These are phyloP conservation scores for Fusarium udum DNA, from an alignment of 2,329 filamentous ascomycete genomes.

Conservation along the genomic window DNA sequence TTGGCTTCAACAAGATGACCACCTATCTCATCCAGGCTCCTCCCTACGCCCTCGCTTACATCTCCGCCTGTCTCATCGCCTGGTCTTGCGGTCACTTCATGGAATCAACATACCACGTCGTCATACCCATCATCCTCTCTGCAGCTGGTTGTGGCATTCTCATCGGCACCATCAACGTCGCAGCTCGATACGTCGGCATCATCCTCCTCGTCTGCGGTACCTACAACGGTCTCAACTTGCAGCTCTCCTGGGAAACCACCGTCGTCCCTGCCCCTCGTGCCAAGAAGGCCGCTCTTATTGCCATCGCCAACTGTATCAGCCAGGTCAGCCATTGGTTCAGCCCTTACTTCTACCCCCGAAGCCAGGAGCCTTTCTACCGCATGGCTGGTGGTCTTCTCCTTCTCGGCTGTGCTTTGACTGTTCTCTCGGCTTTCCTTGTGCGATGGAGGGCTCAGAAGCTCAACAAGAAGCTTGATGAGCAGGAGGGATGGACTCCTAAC, in stretches of 20 bases:
- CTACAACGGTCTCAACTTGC: slow-evolving; percentile 53
- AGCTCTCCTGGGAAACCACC: slow-evolving; percentile 54
- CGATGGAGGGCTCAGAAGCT: slow-evolving; percentile 2
- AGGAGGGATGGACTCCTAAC: slow-evolving; percentile 21
- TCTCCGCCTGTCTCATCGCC: slow-evolving; percentile 51
- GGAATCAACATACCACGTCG: slow-evolving; percentile 54
- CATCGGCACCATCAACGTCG: slow-evolving; percentile 53
- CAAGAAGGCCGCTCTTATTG: slow-evolving; percentile 55
- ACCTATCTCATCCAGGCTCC: slow-evolving; percentile 56
- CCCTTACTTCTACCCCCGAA: slow-evolving; percentile 50
- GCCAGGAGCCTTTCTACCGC: slow-evolving; percentile 45
- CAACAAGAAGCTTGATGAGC: slow-evolving; percentile 28
- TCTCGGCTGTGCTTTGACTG: slow-evolving; percentile 8
- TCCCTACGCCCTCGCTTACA: slow-evolving; percentile 54
- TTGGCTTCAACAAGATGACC: slow-evolving; percentile 43
- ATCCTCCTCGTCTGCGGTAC: slow-evolving; percentile 52
- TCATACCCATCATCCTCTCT: slow-evolving; percentile 50
- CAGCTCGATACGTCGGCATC: slow-evolving; percentile 54
- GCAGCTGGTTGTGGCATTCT: slow-evolving; percentile 53
- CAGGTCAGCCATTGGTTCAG: slow-evolving; percentile 55
- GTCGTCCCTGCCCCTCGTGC: slow-evolving; percentile 52
- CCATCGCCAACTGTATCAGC: slow-evolving; percentile 54
- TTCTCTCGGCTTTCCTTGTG: slow-evolving; percentile 1
- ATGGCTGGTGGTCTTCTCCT: slow-evolving; percentile 40
- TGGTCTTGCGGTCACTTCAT: slow-evolving; percentile 52